A percentile compares a stretch with the other conserved stretches of the same genome.
Evolutionary conservation across 2,329 filamentous ascomycete species (phyloP).

Genomic region (Corynespora cassiicola): DNA sequence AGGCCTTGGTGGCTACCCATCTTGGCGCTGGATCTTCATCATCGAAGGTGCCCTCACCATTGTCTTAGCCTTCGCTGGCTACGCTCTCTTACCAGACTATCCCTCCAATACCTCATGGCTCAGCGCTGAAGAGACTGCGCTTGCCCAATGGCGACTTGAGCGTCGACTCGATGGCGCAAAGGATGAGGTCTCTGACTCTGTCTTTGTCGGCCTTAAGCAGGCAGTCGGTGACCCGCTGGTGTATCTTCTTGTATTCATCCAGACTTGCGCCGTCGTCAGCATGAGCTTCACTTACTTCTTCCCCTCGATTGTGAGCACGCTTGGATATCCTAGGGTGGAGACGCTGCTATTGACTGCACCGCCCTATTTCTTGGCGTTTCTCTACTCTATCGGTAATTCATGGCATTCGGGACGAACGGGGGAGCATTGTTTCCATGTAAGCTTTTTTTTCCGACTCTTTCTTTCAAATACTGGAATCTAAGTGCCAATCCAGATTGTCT

Average conservation of each 20-base stretch:
- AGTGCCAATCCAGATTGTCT: too few species aligned
- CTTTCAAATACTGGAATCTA: neutral
- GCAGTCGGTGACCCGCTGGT: conserved; percentile 58
- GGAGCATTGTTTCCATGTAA: conserved; percentile 64
- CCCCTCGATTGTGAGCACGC: conserved; percentile 65
- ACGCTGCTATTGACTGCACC: conserved; percentile 65
- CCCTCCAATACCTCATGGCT: conserved; percentile 57
- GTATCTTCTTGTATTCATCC: conserved; percentile 62
- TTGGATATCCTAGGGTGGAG: conserved; percentile 60
- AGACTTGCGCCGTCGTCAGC: conserved; percentile 57
- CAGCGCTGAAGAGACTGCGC: conserved; percentile 22
- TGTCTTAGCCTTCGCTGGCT: conserved; percentile 41
- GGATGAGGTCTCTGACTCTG: conserved; percentile 22
- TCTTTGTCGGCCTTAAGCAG: conserved; percentile 52
- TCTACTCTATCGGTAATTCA: conserved; percentile 62
- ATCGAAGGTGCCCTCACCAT: conserved; percentile 25
- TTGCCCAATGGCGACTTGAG: conserved; percentile 24
- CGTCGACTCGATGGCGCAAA: conserved; percentile 24
- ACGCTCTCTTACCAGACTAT: conserved; percentile 56
- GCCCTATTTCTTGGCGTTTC: conserved; percentile 65
- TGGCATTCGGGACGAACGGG: conserved; percentile 61
- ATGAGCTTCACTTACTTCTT: conserved; percentile 68
- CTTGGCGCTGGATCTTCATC: conserved; percentile 33
- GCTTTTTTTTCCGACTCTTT: conserved; percentile 54
- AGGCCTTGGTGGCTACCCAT: conserved; percentile 40